Conservation (phyloP, 768 basidiomycete species). For the Suillus plorans region DNA sequence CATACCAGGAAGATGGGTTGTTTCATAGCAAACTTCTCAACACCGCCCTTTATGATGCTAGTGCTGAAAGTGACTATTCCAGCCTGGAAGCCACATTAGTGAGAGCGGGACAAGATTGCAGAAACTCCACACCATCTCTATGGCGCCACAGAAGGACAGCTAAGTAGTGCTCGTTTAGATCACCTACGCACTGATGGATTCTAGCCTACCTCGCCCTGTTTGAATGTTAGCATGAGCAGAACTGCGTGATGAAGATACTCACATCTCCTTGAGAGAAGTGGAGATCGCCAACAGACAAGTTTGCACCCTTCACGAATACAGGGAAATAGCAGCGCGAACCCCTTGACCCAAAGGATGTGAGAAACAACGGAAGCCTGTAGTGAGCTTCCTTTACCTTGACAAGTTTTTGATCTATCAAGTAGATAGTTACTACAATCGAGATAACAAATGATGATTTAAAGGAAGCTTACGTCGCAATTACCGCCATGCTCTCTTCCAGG, state of each 20-base stretch:
- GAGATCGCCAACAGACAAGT: slow-evolving; percentile 74
- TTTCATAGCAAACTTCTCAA: slow-evolving; percentile 71
- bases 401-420: slow-evolving; percentile 66
- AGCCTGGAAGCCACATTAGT: slow-evolving; percentile 37
- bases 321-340: slow-evolving; percentile 77
- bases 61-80: slow-evolving; percentile 72
- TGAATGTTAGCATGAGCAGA: slow-evolving; percentile 5
- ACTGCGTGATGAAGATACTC: slow-evolving; percentile 11
- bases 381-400: slow-evolving; percentile 42
- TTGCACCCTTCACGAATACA: slow-evolving; percentile 74
- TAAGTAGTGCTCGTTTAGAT: slow-evolving; percentile 19
- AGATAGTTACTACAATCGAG: background rate
- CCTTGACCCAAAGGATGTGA: slow-evolving; percentile 24
- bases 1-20: slow-evolving; percentile 74
- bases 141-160: slow-evolving; percentile 76
- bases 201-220: slow-evolving; percentile 53
- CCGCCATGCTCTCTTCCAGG: slow-evolving; percentile 82
- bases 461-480: slow-evolving; percentile 60
- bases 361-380: background rate
- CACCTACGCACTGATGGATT: background rate
- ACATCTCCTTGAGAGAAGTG: slow-evolving; percentile 82
- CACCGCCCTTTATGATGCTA: slow-evolving; percentile 70
- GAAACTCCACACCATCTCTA: slow-evolving; percentile 58
- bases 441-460: background rate
- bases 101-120: background rate